Conservation (phyloP, 768 basidiomycete species). For the Lactifluus rugatus region DNA sequence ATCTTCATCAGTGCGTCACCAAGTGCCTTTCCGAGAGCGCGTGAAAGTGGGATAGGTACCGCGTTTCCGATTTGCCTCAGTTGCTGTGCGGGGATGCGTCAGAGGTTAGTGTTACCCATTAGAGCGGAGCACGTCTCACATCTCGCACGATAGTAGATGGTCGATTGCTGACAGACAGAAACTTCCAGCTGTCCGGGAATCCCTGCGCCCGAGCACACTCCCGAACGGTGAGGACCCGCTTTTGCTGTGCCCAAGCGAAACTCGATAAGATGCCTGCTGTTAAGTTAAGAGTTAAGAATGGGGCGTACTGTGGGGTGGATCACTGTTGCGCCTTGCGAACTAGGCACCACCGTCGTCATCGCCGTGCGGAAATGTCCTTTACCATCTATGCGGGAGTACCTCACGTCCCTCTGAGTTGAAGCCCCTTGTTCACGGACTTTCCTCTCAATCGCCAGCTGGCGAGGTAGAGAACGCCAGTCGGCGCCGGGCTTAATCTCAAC, state of each 20-base stretch:
- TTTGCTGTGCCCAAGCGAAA: constrained; percentile 40
- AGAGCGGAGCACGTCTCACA: constrained; percentile 32
- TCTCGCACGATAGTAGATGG: constrained; percentile 35
- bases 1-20: constrained; percentile 36
- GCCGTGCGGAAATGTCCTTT: constrained; percentile 52
- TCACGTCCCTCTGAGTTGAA: constrained; percentile 5
- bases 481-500: constrained; percentile 45
- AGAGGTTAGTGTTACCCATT: neutral
- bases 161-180: constrained; percentile 37
- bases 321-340: constrained; percentile 36
- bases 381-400: constrained; percentile 48
- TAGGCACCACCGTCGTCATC: constrained; percentile 46
- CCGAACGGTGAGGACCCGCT: constrained; percentile 40
- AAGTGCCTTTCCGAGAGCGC: constrained; percentile 45
- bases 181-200: constrained; percentile 63
- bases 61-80: constrained; percentile 73
- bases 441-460: neutral
- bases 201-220: constrained; percentile 58
- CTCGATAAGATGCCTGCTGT: neutral
- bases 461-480: constrained; percentile 26
- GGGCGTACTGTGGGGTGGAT: constrained; percentile 38
- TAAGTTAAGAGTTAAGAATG: neutral
- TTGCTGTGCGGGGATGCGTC: constrained; percentile 37
- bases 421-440: no score
- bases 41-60: constrained; percentile 60